A percentile compares a stretch with the other conserved stretches of the same genome.
phyloP scores from a whole-genome alignment of 345 rosid genomes.

The Capsella bursapastoris region DNA sequence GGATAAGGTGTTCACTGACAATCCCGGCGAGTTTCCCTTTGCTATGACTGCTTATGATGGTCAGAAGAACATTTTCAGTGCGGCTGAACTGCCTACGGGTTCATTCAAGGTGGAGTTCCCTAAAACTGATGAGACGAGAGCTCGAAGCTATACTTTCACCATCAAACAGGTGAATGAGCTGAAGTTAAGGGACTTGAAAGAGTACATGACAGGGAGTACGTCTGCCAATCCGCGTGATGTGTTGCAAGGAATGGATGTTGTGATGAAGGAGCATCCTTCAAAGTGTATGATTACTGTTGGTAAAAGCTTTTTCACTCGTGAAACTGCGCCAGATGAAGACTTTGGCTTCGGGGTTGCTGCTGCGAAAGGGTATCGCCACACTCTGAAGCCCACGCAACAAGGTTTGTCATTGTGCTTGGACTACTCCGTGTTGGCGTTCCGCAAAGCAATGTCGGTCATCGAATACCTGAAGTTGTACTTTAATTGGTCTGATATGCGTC shows the following conservation, averaged over 20 bases:
- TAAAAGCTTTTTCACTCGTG: constrained; percentile 57
- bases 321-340: constrained; percentile 41
- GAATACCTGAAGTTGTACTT: constrained; percentile 62
- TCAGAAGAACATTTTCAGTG: constrained; percentile 84
- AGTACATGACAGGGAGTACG: constrained; percentile 53
- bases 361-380: constrained; percentile 71
- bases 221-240: constrained; percentile 65
- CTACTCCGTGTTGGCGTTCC: constrained; percentile 75
- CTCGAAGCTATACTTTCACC: constrained; percentile 44
- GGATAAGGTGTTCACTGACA: constrained; percentile 57
- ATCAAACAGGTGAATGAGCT: constrained; percentile 73
- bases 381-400: constrained; percentile 78
- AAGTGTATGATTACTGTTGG: constrained; percentile 68
- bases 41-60: constrained; percentile 82
- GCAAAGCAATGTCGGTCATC: constrained; percentile 61
- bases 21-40: constrained; percentile 53
- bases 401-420: constrained; percentile 77
- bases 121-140: constrained; percentile 52
- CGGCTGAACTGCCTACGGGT: constrained; percentile 57
- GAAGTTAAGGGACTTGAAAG: constrained; percentile 60
- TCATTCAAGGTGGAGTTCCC: constrained; percentile 51
- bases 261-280: constrained; percentile 87
- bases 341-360: constrained; percentile 68
- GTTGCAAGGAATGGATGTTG: constrained; percentile 87
- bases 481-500: constrained; percentile 34